Evolutionary conservation across 1,139 yeast genomes (phyloP), one percentile per base, ranked within the genome.

Genomic region (Pneumocystis wakefieldiae): DNA sequence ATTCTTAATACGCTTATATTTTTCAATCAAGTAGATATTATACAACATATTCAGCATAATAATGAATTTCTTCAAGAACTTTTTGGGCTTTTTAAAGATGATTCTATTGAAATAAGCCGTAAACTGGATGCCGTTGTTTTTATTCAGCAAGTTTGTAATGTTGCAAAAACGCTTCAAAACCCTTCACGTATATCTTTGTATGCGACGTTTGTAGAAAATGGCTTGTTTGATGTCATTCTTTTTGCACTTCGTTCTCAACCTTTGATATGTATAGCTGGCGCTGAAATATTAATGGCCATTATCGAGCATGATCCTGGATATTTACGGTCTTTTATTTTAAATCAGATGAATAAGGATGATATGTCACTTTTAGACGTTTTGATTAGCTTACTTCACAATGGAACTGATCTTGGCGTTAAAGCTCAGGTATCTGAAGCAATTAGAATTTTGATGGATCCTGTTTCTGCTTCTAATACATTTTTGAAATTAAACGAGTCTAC

Each of bases 391-490:
- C 73, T 91, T 35, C 74, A 85, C 2, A 78, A 80, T 35, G 95
- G 87, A 66, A 76, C 78, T 48, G 83, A 85, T 67, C 80, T 85
- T 6, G 95, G 95, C 0, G 75, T 90, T 62, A 85, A 87, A 71
- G 81, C 86, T 4, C 97, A 90, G 72, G 87, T 92, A 0, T 83
- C 82, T 66, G 96, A 90, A 73, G 95, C 96, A 0, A 75, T 91
- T 61, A 84, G 84, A 70, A 83, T 85, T 1, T 74, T 90, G 57
- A 76, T 89, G 17, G 92, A 86, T 70, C 84, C 89, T 1, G 79
- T 67, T 14, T 66, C 67, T 12, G 68, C 67, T 39, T 64, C 66
- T 1, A 60, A 62, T 10, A 69, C 67, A 5, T 55, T 64, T 10
- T 60, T 57, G 12, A 59, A 61, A 35, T 59, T 61, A 17, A 58